Evolutionary conservation across 2,329 filamentous ascomycete species (phyloP).

Genomic region (Colletotrichum caudatum): DNA sequence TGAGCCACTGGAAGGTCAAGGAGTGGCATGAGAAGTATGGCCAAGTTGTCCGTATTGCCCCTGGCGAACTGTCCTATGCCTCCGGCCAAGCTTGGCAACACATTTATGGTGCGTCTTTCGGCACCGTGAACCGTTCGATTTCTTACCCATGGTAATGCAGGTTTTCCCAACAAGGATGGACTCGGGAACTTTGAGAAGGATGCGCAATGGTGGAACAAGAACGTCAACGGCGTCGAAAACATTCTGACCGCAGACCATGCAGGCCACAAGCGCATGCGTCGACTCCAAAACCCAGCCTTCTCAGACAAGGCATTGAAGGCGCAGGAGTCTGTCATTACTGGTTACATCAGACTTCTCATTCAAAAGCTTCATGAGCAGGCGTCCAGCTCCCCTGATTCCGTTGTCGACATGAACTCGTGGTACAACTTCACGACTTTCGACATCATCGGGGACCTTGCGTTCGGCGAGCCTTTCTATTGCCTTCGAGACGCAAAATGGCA

Average conservation of each 20-base stretch:
- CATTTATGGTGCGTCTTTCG: constrained; percentile 50
- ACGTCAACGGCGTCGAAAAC: constrained; percentile 39
- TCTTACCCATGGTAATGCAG: background rate
- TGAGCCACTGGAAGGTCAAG: constrained; percentile 38
- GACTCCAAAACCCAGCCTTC: constrained; percentile 48
- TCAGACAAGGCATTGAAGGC: constrained; percentile 47
- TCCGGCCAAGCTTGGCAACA: constrained; percentile 53
- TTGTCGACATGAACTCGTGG: constrained; percentile 46
- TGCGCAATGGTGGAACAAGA: constrained; percentile 40
- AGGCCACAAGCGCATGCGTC: constrained; percentile 44
- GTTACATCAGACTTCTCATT: constrained; percentile 48
- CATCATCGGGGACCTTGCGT: constrained; percentile 48
- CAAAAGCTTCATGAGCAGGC: constrained; percentile 40
- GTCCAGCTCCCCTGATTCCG: constrained; percentile 17
- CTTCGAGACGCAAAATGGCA: constrained; percentile 45
- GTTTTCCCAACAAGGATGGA: constrained; percentile 30
- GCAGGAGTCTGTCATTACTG: constrained; percentile 48
- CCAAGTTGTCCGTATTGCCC: constrained; percentile 54
- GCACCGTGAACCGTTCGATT: background rate
- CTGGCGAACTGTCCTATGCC: constrained; percentile 55
- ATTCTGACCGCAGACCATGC: constrained; percentile 37
- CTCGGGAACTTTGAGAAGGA: constrained; percentile 37
- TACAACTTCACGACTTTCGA: constrained; percentile 50
- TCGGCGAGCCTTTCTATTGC: constrained; percentile 48
- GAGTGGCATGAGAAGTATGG: constrained; percentile 46